These are phyloP conservation scores for Citrus australasica DNA, from an alignment of 345 rosid species.

Conservation along the genomic window DNA sequence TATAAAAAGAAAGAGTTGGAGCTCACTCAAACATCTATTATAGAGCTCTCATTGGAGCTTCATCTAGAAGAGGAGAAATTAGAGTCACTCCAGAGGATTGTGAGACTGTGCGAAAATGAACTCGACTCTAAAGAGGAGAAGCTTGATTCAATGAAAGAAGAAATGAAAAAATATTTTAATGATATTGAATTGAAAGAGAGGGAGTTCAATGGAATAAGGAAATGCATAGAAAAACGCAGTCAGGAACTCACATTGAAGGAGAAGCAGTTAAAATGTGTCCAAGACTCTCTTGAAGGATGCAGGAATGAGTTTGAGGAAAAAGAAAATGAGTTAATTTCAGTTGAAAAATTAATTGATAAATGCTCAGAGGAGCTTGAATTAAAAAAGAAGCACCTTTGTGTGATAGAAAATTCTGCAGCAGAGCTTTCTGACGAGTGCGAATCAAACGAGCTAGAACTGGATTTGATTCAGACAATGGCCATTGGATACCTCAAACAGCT, in stretches of 20 bases:
- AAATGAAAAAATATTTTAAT: background rate
- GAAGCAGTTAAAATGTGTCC: conserved; percentile 21
- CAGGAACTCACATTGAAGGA: conserved; percentile 21
- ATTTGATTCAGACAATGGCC: conserved; percentile 11
- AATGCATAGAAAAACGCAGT: conserved; percentile 9
- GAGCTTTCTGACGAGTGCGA: conserved; percentile 15
- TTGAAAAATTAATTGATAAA: conserved; percentile 18
- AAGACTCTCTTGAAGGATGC: conserved; percentile 19
- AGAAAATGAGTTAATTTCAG: conserved; percentile 17
- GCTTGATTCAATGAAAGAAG: conserved; percentile 13
- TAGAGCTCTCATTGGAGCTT: conserved; percentile 16
- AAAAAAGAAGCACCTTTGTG: conserved; percentile 22
- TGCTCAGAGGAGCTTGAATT: conserved; percentile 8
- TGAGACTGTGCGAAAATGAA: background rate
- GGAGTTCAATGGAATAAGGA: conserved; percentile 17
- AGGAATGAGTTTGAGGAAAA: conserved; percentile 12
- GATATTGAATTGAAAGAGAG: conserved; percentile 21
- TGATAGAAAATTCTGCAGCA: background rate
- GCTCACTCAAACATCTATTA: conserved; percentile 11
- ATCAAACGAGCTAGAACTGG: conserved; percentile 21
- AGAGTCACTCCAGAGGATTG: background rate
- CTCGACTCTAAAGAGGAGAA: conserved; percentile 19
- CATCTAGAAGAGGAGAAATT: conserved; percentile 15
- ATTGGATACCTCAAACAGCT: conserved; percentile 17
- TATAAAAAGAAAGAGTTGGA: background rate